Conservation (phyloP, 768 basidiomycete genomes). For the Boletellus ananiceps region DNA sequence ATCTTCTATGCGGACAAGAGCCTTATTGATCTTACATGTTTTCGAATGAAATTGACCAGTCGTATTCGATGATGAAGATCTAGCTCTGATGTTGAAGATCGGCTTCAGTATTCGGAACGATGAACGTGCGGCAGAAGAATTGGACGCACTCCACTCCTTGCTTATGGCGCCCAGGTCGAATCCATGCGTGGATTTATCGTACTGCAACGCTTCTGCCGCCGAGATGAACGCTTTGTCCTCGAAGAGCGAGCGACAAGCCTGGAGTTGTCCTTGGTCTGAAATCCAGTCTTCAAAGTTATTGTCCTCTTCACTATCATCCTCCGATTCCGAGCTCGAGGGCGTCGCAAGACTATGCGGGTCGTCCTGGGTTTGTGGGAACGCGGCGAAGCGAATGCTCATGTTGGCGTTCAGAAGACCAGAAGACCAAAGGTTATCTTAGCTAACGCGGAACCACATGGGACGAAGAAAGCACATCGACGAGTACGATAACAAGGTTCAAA, state of each 20-base stretch:
- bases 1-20: not conserved
- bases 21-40: constrained; percentile 43
- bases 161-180: constrained; percentile 58
- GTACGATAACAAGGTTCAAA: not conserved
- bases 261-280: constrained; percentile 55
- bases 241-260: constrained; percentile 69
- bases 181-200: constrained; percentile 57
- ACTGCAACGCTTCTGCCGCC: constrained; percentile 50
- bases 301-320: constrained; percentile 39
- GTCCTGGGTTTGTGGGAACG: constrained; percentile 1
- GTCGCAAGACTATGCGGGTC: constrained; percentile 9
- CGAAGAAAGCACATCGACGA: not conserved
- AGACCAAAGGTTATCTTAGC: not conserved
- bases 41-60: constrained; percentile 84
- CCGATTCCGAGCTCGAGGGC: constrained; percentile 23
- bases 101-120: not conserved
- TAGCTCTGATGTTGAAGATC: constrained; percentile 41
- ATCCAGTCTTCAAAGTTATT: constrained; percentile 79
- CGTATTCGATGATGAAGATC: constrained; percentile 79
- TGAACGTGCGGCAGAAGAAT: not conserved
- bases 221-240: constrained; percentile 59
- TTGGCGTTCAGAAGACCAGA: not conserved
- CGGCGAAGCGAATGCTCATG: constrained; percentile 31
- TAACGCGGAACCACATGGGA: not conserved
- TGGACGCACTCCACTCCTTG: constrained; percentile 49